phyloP scores from a whole-genome alignment of 2,329 filamentous ascomycete species.

The Xylariaceae sp. region DNA sequence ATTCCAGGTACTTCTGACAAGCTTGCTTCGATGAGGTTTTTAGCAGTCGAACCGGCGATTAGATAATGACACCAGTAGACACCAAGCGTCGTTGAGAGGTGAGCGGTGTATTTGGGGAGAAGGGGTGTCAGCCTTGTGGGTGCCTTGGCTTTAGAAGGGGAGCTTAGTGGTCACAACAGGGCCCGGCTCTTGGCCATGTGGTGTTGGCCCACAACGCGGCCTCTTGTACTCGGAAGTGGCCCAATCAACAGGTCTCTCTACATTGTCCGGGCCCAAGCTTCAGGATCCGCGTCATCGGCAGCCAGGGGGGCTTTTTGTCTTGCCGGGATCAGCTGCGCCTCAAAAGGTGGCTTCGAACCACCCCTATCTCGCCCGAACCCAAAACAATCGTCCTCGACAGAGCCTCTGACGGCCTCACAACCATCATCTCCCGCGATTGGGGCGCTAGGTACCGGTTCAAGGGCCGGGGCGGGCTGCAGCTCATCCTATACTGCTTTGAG shows the following conservation, averaged over 20 bases:
- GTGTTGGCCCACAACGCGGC: conserved; percentile 1
- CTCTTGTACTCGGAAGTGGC: conserved; percentile 27
- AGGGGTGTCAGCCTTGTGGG: conserved; percentile 19
- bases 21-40: no score
- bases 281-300: background rate
- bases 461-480: conserved; percentile 9
- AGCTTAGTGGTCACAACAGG: conserved; percentile 1
- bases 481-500: conserved; percentile 11
- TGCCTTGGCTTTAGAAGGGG: conserved; percentile 11
- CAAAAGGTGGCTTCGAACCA: conserved; percentile 25
- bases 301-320: conserved; percentile 1
- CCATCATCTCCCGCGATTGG: conserved; percentile 2
- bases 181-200: conserved; percentile 6
- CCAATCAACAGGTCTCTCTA: conserved; percentile 27
- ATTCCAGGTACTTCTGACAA: no score
- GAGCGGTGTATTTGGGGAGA: conserved; percentile 7
- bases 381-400: conserved; percentile 4
- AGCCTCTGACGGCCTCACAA: conserved; percentile 3
- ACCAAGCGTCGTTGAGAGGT: conserved; percentile 3
- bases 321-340: conserved; percentile 23
- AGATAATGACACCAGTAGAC: no score
- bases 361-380: conserved; percentile 6
- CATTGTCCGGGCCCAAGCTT: background rate
- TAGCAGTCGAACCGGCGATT: no score
- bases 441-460: conserved; percentile 13